Percentiles rank a stretch among this genome's conserved stretches.
phyloP scores from a whole-genome alignment of 139 green algal species.

The Coccomyxa sp. region DNA sequence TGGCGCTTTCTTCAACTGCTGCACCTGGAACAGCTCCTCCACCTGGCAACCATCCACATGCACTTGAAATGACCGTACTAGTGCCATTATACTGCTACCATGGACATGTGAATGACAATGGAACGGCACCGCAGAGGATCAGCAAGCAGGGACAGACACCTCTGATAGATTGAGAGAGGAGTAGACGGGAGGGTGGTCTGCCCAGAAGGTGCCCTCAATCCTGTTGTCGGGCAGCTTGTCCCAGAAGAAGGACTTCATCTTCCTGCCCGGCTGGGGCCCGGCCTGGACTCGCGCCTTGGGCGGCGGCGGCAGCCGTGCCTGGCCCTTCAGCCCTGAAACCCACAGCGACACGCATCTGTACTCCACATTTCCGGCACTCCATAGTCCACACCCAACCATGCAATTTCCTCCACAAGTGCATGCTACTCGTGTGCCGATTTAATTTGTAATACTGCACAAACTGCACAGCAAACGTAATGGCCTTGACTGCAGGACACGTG shows the following conservation, averaged over 20 bases:
- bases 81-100: no score
- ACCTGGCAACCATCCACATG: not conserved
- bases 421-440: no score
- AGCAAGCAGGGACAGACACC: not conserved
- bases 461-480: not conserved
- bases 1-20: conserved; percentile 4
- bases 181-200: conserved; percentile 17
- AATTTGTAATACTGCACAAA: not conserved
- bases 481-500: not conserved
- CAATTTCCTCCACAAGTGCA: not conserved
- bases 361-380: no score
- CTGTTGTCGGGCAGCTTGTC: conserved; percentile 34
- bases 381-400: no score
- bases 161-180: not conserved
- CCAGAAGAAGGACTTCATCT: conserved; percentile 36
- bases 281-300: not conserved
- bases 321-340: not conserved
- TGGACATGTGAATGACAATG: no score
- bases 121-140: no score
- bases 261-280: conserved; percentile 13
- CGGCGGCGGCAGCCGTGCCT: conserved; percentile 3
- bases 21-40: conserved; percentile 27
- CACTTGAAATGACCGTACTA: not conserved
- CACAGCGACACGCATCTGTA: no score
- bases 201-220: conserved; percentile 37